phyloP scores from a whole-genome alignment of 192 early-diverging fungal genomes.

The Rhizophlyctis rosea region DNA sequence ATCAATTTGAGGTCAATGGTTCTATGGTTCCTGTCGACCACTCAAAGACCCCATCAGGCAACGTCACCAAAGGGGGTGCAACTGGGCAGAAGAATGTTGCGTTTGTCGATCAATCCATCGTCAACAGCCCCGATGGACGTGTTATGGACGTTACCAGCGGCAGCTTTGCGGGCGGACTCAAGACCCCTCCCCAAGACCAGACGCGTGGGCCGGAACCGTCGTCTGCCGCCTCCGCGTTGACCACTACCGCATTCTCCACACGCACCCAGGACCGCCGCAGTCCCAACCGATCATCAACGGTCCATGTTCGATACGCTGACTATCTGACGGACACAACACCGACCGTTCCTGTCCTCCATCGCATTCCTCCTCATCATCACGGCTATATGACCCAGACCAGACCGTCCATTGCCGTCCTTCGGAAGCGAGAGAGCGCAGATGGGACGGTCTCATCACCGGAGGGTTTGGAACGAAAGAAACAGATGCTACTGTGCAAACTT shows the following conservation, averaged over 20 bases:
- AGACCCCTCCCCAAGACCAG: not conserved
- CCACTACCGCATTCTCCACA: not conserved
- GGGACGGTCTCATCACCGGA: too few species aligned
- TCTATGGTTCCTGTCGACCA: too few species aligned
- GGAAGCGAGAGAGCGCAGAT: conserved; percentile 61
- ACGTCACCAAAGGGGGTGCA: not conserved
- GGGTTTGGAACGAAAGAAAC: too few species aligned
- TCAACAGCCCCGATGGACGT: too few species aligned
- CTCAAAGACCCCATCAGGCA: conserved; percentile 22
- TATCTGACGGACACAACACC: too few species aligned
- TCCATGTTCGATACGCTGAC: too few species aligned
- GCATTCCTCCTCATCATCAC: not conserved
- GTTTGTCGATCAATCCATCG: not conserved
- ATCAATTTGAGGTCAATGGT: too few species aligned
- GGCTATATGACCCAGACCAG: conserved; percentile 62
- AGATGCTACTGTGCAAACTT: too few species aligned
- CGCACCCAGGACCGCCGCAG: not conserved
- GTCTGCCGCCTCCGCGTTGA: too few species aligned
- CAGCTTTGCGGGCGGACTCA: too few species aligned
- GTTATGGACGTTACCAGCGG: not conserved
- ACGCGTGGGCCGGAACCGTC: not conserved
- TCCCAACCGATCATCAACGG: too few species aligned
- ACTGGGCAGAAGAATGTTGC: conserved; percentile 8
- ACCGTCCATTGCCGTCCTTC: conserved; percentile 70
- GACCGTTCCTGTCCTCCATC: too few species aligned